Evolutionary conservation across 192 early-diverging fungal genomes (phyloP).

Genomic region (Gorgonomyces haynaldii): DNA sequence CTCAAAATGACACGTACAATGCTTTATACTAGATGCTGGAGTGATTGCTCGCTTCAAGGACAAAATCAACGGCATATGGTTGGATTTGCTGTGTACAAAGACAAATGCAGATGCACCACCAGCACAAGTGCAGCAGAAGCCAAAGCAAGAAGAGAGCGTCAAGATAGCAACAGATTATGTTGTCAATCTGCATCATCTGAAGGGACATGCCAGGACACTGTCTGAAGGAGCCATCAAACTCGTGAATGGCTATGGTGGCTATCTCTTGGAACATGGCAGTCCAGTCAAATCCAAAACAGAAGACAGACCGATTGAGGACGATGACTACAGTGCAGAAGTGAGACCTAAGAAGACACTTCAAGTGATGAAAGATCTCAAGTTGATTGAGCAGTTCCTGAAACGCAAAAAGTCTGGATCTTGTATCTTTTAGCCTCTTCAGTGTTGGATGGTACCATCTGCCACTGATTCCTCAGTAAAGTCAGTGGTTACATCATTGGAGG

Average conservation of each 20-base stretch:
- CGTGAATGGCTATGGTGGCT: slow-evolving; percentile 1
- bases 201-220: slow-evolving; percentile 20
- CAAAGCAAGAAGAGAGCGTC: background rate
- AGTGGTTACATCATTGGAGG: no score
- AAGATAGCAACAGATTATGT: slow-evolving; percentile 10
- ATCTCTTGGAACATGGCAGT: background rate
- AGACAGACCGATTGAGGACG: background rate
- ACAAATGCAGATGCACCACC: slow-evolving; percentile 7
- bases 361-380: background rate
- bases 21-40: slow-evolving; percentile 15
- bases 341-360: background rate
- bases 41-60: slow-evolving; percentile 22
- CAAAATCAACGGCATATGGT: slow-evolving; percentile 22
- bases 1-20: slow-evolving; percentile 12
- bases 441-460: no score
- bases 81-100: slow-evolving; percentile 19
- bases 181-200: slow-evolving; percentile 24
- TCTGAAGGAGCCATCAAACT: slow-evolving; percentile 22
- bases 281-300: background rate
- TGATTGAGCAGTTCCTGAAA: background rate
- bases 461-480: no score
- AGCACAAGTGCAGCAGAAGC: slow-evolving; percentile 1
- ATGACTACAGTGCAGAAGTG: background rate
- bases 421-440: background rate
- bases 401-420: background rate